Evolutionary conservation across 441 rosid species (phyloP), one percentile per base, ranked within the genome.

Genomic region (Aleurites moluccanus): DNA sequence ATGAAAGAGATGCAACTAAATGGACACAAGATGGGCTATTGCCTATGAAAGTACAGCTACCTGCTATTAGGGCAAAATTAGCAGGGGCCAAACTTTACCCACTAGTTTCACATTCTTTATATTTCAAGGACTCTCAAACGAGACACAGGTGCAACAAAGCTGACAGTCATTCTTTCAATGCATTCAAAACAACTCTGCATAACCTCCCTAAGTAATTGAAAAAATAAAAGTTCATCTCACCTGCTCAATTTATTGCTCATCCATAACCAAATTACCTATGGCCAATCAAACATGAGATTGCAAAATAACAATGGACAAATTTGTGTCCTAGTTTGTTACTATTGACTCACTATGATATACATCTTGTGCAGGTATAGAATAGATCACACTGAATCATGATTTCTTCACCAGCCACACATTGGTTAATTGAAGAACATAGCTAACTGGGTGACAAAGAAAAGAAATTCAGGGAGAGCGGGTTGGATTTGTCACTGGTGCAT

Each of bases 401-500:
- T 71, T 52, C 68, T 61, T 23, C 23, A 44, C 50, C 14, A 61
- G 66, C 60, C 70, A 72, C 27, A 64, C 33, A 67, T 23, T 40
- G 64, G 64, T 50, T 69, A 81, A 78, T 77, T 49, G 78, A 75
- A 73, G 61, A 74, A 69, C 72, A 50, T 13, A 69, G 69, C 77
- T 40, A 38, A 38, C 7, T 38, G n/a, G n/a, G n/a, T n/a, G n/a
- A n/a, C n/a, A n/a, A n/a, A n/a, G n/a, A n/a, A n/a, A n/a, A n/a
- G n/a, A n/a, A n/a, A n/a, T n/a, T n/a, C n/a, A n/a, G n/a, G n/a
- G n/a, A n/a, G n/a, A n/a, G n/a, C n/a, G n/a, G n/a, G n/a, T n/a
- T n/a, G n/a, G n/a, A n/a, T n/a, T n/a, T n/a, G n/a, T n/a, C n/a
- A n/a, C n/a, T n/a, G n/a, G n/a, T n/a, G n/a, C n/a, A n/a, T n/a